Evolutionary conservation across 345 rosid species (phyloP), one percentile per base, ranked within the genome.

Genomic region (Orychophragmus violaceus): DNA sequence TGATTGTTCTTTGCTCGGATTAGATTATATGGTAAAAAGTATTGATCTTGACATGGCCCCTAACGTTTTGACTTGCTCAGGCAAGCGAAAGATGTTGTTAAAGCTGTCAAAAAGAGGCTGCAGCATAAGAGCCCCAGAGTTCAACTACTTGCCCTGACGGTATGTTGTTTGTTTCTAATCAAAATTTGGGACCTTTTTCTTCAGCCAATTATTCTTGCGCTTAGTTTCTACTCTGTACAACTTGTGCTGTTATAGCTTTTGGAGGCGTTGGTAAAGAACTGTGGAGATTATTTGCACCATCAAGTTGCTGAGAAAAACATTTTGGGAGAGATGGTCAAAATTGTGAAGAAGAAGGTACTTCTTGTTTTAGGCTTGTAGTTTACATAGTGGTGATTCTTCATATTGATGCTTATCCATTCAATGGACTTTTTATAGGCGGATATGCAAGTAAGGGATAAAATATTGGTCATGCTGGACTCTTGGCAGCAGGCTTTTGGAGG

Each of bases 401-500:
- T 12, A 1, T 75, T 18, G 57, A 27, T 63, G 32, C 50, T 56
- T 27, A 55, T 59, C 46, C 8, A 1, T 19, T 25, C 6, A 0
- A 3, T 76, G 69, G 48, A 44, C 54, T 48, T 46, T 48, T 64
- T 77, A 77, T 83, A 95, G 99, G 74, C 89, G 11, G 96, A 95
- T 72, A 87, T 87, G 90, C 85, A 80, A 61, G 94, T 95, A 39
- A 83, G 99, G 70, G 89, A 91, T 76, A 95, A 89, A 76, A 80
- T 87, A 67, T 76, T 95, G 82, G 81, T 71, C 57, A 74, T 95
- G 80, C 63, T 95, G 78, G 96, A 95, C 68, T 83, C 97, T 62
- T 95, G 99, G 99, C 95, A 89, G 76, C 93, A 82, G 78, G 98
- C 98, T 70, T 95, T 95, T 83, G 98, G 99, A 16, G 99, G 96